Evolutionary conservation across 169 alveolate genomes (phyloP).

Genomic region (Ichthyophthirius multifiliis): DNA sequence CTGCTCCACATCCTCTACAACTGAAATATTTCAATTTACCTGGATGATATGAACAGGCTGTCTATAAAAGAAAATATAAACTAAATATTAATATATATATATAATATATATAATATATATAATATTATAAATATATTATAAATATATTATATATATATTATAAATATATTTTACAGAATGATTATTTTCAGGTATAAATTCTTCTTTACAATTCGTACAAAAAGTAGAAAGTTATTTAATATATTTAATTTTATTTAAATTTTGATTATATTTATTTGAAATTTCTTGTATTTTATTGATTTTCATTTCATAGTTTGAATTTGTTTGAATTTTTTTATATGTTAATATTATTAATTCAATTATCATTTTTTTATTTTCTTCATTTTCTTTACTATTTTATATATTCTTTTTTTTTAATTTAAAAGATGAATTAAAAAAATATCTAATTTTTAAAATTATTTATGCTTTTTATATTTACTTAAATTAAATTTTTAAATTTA

Average conservation of each 20-base stretch:
- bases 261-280: neutral
- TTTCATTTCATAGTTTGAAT: neutral
- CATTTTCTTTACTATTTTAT: neutral
- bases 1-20: conserved; percentile 77
- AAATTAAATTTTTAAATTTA: neutral
- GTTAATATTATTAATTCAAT: neutral
- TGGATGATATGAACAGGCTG: conserved; percentile 66
- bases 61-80: neutral
- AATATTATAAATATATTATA: too few species aligned
- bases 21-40: conserved; percentile 69
- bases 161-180: neutral
- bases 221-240: neutral
- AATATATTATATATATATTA: too few species aligned
- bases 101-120: too few species aligned
- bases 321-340: neutral
- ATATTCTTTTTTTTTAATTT: neutral
- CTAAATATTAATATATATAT: too few species aligned
- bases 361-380: neutral
- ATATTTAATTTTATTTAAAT: neutral
- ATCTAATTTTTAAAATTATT: neutral
- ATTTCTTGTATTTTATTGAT: neutral
- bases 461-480: neutral
- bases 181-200: conserved; percentile 23
- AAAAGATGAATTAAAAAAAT: neutral
- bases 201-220: conserved; percentile 38